Base-by-base conservation (phyloP, 2,329 filamentous ascomycete genomes). In the Cucurbitaria berberidis region DNA sequence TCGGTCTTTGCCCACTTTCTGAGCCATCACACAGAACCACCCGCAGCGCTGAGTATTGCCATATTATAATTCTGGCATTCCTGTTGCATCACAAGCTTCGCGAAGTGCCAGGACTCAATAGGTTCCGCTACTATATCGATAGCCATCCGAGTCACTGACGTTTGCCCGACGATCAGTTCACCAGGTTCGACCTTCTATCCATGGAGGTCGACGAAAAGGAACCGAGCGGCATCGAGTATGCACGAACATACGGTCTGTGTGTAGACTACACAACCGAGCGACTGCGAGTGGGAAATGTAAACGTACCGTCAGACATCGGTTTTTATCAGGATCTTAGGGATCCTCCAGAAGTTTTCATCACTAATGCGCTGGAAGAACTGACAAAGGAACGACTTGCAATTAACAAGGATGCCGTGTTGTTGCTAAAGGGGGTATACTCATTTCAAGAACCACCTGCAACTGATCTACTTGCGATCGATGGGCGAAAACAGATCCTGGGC, bases 191-290 rank as follows among this genome's bases (percentile, higher is more conserved):
- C n/a, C 16, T 10, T 21, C 16, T 5, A 6, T 38, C 36, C 9
- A 67, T 63, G 64, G 62, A 67, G 32, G 51, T 64, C 9, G 52
- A 66, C 18, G 58, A 66, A 7, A 53, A 57, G 19, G 73, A 76
- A n/a, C 69, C 69, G 15, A 74, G 74, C 18, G 59, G 78, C 6
- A 65, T 82, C 7, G 76, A 81, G 16, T 83, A 82, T 57, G 80
- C 81, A 18, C 75, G 79, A 21, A 77, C 74, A 43, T 67, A 81
- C 51, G 74, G 74, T 3, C 69, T 82, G 19, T 76, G 74, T 27
- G 65, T 51, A 45, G 67, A 79, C 51, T 76, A 76, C 60, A 65
- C 64, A 3, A 60, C 61, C 5, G 59, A 73, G 1, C 49, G 72
- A 39, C 69, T 72, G 1, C 32, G 63, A 3, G 21, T 61, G 9